Base-by-base conservation (phyloP, 2,329 filamentous ascomycete species). In the Botrytis pseudocinerea region DNA sequence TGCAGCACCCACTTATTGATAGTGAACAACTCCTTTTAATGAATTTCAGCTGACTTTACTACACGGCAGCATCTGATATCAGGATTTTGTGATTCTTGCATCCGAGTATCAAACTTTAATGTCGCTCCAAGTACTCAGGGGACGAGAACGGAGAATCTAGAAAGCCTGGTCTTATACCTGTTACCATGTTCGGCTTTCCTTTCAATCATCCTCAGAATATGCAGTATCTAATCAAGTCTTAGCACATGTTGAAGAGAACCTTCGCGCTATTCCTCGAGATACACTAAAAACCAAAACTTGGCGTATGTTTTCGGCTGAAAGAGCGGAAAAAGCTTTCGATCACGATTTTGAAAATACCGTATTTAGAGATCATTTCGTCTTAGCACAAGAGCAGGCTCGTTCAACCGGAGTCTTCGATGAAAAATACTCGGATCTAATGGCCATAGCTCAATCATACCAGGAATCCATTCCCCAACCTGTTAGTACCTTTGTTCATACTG, bases 101-200 rank as follows among this genome's bases (percentile, higher is more conserved):
- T 76, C 35, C 70, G 61, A 60, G 72, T 63, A 40, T 73, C 74
- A 18, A 73, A 73, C 46, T 76, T 76, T 65, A 75, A 73, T 38
- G 16, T 63, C 14, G 64, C 70, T 64, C 75, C 75, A 25, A 76
- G 75, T 69, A 69, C 59, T 28, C 63, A 66, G 9, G 73, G 73
- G 18, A 76, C 69, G 18, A 65, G 75, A 32, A 71, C 59, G 22
- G 75, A 75, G 40, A 75, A 73, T 38, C 35, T 76, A 44, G 75
- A 76, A 59, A 75, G 69, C 35, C 71, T 76, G n/a, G 75, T 76
- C 28, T 54, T 76, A 38, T 75, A 74, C 44, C 72, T 76, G 7
- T n/a, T 76, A 35, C 75, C 75, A 20, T 71, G 75, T 74, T 57
- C 16, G 69, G 3, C 64, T 64, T 48, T 9, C 38, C 35, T 61